phyloP scores from a whole-genome alignment of 2,329 filamentous ascomycete genomes.

The Pezicula rhizophila region DNA sequence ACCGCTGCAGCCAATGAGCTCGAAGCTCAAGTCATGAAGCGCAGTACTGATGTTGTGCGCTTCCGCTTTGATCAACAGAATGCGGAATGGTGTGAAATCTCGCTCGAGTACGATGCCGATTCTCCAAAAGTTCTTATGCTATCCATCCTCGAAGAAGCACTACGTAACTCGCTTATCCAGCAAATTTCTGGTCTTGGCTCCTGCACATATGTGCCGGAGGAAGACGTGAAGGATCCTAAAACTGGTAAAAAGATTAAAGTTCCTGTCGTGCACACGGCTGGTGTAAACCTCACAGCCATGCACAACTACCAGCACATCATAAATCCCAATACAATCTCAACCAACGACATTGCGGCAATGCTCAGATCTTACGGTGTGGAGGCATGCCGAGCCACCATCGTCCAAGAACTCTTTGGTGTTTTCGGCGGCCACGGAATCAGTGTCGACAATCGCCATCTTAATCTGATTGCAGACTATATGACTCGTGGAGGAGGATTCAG shows the following conservation, averaged over 20 bases:
- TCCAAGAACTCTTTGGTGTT: constrained; percentile 76
- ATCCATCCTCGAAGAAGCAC: constrained; percentile 76
- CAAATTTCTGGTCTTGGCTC: constrained; percentile 71
- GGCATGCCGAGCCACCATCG: constrained; percentile 80
- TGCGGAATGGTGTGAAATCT: constrained; percentile 73
- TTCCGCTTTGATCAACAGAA: constrained; percentile 74
- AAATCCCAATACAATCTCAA: constrained; percentile 78
- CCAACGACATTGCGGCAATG: constrained; percentile 88
- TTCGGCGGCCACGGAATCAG: constrained; percentile 88
- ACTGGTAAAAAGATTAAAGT: constrained; percentile 45
- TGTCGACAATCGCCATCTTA: constrained; percentile 87
- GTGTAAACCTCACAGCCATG: constrained; percentile 87
- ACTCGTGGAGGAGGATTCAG: constrained; percentile 86
- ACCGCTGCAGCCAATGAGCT: constrained; percentile 32
- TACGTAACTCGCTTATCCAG: constrained; percentile 76
- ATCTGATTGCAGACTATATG: constrained; percentile 96
- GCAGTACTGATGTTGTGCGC: constrained; percentile 59
- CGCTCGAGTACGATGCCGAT: constrained; percentile 72
- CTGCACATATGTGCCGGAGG: constrained; percentile 61
- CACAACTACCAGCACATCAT: constrained; percentile 80
- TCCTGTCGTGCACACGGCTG: constrained; percentile 67
- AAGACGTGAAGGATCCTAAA: constrained; percentile 42
- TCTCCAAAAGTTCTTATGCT: constrained; percentile 92
- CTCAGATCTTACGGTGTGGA: constrained; percentile 86
- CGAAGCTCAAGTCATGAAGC: constrained; percentile 57